Evolutionary conservation across 495 filamentous ascomycete species (phyloP).

Genomic region (Aspergillus nidulans): DNA sequence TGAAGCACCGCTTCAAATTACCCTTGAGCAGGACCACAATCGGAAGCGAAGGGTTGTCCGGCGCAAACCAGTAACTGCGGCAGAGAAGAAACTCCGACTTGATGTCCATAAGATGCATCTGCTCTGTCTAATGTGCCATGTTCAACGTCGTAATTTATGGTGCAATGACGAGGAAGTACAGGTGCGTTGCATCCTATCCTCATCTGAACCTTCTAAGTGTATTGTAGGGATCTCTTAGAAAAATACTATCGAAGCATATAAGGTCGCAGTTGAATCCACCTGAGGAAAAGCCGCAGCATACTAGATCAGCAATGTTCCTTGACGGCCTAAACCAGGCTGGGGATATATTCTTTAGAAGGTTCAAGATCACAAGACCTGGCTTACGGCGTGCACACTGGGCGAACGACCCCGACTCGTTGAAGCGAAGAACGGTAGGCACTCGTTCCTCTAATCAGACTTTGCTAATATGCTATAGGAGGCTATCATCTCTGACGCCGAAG

Average conservation of each 20-base stretch:
- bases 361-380: constrained; percentile 65
- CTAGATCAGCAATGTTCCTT: constrained; percentile 65
- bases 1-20: constrained; percentile 51
- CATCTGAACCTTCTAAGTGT: constrained; percentile 8
- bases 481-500: constrained; percentile 37
- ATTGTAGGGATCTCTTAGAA: constrained; percentile 48
- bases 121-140: constrained; percentile 73
- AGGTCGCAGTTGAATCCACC: constrained; percentile 60
- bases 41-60: constrained; percentile 27
- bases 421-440: constrained; percentile 45
- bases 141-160: constrained; percentile 75
- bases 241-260: constrained; percentile 56
- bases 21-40: constrained; percentile 46
- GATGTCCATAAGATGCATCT: constrained; percentile 84
- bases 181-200: constrained; percentile 24
- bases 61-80: constrained; percentile 60
- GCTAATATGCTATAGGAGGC: constrained; percentile 24
- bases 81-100: constrained; percentile 66
- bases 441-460: not conserved
- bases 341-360: constrained; percentile 62
- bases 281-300: constrained; percentile 61
- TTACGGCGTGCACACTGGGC: constrained; percentile 68
- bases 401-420: constrained; percentile 54
- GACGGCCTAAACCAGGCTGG: constrained; percentile 69
- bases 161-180: constrained; percentile 74